Evolutionary conservation across 768 basidiomycete genomes (phyloP).

Genomic region (Clathrus columnatus): DNA sequence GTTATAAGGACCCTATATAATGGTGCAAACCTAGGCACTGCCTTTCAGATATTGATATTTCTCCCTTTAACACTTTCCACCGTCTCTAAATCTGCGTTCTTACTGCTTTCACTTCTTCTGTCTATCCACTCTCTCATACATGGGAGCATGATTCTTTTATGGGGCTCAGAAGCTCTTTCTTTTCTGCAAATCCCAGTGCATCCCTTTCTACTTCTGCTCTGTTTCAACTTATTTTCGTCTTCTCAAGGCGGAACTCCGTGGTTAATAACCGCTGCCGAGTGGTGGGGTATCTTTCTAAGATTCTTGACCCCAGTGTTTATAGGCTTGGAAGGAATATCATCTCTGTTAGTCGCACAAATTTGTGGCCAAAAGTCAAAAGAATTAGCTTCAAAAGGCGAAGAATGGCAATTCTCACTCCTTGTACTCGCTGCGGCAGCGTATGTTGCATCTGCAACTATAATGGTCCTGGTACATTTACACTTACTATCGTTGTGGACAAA

Average conservation of each 20-base stretch:
- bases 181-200: slow-evolving; percentile 82
- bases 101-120: slow-evolving; percentile 70
- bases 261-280: slow-evolving; percentile 46
- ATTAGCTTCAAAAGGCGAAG: slow-evolving; percentile 63
- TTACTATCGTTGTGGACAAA: background rate
- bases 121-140: slow-evolving; percentile 73
- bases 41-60: slow-evolving; percentile 72
- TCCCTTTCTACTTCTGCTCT: slow-evolving; percentile 76
- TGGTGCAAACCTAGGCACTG: slow-evolving; percentile 46
- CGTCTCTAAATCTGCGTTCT: slow-evolving; percentile 69
- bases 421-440: slow-evolving; percentile 72
- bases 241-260: slow-evolving; percentile 30
- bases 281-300: slow-evolving; percentile 67
- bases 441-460: slow-evolving; percentile 81
- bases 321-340: slow-evolving; percentile 75
- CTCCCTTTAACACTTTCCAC: slow-evolving; percentile 80
- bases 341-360: slow-evolving; percentile 73
- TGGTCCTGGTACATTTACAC: slow-evolving; percentile 43
- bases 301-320: slow-evolving; percentile 74
- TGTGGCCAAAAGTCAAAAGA: slow-evolving; percentile 70
- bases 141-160: slow-evolving; percentile 65
- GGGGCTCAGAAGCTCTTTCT: slow-evolving; percentile 62
- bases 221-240: slow-evolving; percentile 71
- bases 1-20: background rate
- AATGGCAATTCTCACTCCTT: slow-evolving; percentile 67